Percentiles rank a stretch among this genome's conserved stretches.
Conservation (phyloP, 345 rosid species). For the Moricandia arvensis region DNA sequence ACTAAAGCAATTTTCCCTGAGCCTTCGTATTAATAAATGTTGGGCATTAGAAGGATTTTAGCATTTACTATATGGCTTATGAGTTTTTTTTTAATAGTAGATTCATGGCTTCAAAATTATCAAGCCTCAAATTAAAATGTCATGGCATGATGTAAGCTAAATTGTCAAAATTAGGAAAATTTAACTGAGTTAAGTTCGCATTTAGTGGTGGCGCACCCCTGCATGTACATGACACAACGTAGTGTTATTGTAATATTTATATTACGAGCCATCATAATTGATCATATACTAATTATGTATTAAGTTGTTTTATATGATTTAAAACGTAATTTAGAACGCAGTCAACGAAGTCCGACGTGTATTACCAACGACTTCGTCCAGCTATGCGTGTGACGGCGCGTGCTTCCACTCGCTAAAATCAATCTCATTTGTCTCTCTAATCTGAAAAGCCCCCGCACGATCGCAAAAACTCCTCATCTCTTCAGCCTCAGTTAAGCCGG, state of each 20-base stretch:
- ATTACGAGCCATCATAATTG: constrained; percentile 7
- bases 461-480: not conserved
- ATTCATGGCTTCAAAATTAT: too few species aligned
- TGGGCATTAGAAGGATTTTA: not conserved
- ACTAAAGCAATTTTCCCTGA: not conserved
- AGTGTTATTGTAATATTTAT: not conserved
- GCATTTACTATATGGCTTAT: not conserved
- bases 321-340: constrained; percentile 2
- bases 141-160: too few species aligned
- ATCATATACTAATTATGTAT: constrained; percentile 2
- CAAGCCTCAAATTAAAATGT: too few species aligned
- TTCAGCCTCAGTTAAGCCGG: not conserved
- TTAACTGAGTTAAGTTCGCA: not conserved
- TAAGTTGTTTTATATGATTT: not conserved
- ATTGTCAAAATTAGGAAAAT: not conserved
- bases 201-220: too few species aligned
- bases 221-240: not conserved
- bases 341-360: constrained; percentile 19
- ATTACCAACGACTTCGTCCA: constrained; percentile 21
- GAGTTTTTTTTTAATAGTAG: too few species aligned
- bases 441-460: constrained; percentile 30
- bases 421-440: constrained; percentile 3
- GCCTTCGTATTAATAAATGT: not conserved
- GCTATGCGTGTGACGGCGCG: constrained; percentile 37
- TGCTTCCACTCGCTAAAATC: not conserved